These are phyloP conservation scores for Pleurotus citrinopileatus DNA, from an alignment of 768 basidiomycete genomes.

Conservation along the genomic window DNA sequence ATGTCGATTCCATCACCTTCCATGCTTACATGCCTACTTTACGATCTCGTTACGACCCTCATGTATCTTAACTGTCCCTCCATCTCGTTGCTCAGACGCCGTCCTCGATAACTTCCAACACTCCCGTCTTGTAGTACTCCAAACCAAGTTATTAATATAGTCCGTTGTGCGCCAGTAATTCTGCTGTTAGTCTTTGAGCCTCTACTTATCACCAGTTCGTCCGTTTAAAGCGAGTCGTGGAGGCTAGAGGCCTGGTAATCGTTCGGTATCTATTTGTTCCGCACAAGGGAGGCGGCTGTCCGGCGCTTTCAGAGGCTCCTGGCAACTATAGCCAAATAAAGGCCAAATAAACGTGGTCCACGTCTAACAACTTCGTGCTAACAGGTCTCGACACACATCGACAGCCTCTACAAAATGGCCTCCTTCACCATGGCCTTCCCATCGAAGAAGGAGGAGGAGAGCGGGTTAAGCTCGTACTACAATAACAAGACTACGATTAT, in stretches of 20 bases:
- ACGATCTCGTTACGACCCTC: slow-evolving; percentile 8
- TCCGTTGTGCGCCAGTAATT: background rate
- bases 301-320: slow-evolving; percentile 11
- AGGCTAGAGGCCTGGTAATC: too few relatives aligned
- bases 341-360: slow-evolving; percentile 39
- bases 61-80: background rate
- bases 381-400: slow-evolving; percentile 14
- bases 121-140: slow-evolving; percentile 2
- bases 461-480: slow-evolving; percentile 86
- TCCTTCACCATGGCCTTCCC: slow-evolving; percentile 65
- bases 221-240: slow-evolving; percentile 1
- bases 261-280: background rate
- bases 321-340: slow-evolving; percentile 23
- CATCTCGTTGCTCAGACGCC: slow-evolving; percentile 3
- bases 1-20: background rate
- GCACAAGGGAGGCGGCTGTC: background rate
- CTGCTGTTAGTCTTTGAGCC: background rate
- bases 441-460: slow-evolving; percentile 97
- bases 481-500: slow-evolving; percentile 98
- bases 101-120: slow-evolving; percentile 3
- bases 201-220: background rate
- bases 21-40: background rate
- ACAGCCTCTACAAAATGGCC: slow-evolving; percentile 33
- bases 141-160: background rate
- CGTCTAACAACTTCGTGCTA: slow-evolving; percentile 28